Evolutionary conservation across 225 moss, liverwort and hornwort species (phyloP), one percentile per base, ranked within the genome.

Genomic region (Sphagnum tenellum): DNA sequence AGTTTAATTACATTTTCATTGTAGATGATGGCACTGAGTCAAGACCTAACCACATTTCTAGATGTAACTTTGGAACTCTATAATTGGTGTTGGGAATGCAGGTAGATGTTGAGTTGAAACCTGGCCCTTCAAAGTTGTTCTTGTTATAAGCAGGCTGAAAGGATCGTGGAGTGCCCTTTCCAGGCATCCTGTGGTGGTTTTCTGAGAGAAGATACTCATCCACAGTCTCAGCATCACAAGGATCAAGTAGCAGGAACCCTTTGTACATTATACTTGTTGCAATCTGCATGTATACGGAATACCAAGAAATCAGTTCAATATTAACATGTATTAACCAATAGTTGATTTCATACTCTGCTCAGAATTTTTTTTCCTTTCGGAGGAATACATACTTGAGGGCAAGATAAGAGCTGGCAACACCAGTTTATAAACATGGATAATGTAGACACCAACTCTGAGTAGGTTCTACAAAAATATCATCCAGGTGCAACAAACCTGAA

Each of bases 161-260:
- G 72, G 77, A 64, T 44, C 66, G 61, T 56, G 55, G 55, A 9
- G 59, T 62, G 50, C 29, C 61, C 61, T 63, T 63, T 54, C 57
- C 53, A 4, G 71, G 73, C 44, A 56, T 61, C 60, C 45, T 56
- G 47, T 61, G 13, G 44, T 64, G 57, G 59, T 60, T 63, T 44
- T 49, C 61, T 9, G 53, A 60, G 5, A 51, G 50, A 9, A 85
- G 50, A 67, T 81, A 85, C 59, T 59, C 61, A 55, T 85, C 85
- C 46, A 85, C 81, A 4, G 78, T 71, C 47, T 64, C 71, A 3
- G 76, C 55, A 67, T 85, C 85, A 65, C 71, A 45, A 4, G 81
- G 85, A 54, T 85, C 85, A 49, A 85, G 62, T 7, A 85, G 85
- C 66, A 85, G 57, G 57, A 81, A 85, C 46, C 68, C 70, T 66